A percentile compares a stretch with the other conserved stretches of the same genome.
These are phyloP conservation scores for Colletotrichum cereale DNA, from an alignment of 2,329 filamentous ascomycete species.

Conservation along the genomic window DNA sequence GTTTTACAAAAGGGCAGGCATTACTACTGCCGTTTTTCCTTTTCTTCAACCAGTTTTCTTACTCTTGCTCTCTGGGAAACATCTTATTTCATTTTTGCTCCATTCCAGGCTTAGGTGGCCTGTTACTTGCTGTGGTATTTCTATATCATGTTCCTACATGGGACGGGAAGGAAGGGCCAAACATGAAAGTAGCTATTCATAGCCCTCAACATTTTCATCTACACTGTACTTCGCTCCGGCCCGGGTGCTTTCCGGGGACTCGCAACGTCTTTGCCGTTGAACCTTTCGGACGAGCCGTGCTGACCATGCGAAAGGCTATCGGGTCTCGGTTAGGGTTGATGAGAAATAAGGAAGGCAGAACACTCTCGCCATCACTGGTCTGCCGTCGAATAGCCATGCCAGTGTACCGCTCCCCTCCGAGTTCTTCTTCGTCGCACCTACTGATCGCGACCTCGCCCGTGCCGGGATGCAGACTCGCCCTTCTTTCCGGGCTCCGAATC, in stretches of 20 bases:
- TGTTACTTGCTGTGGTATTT: conserved; percentile 3
- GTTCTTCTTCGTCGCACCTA: too few species aligned
- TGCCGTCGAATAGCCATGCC: too few species aligned
- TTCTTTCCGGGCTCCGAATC: not conserved
- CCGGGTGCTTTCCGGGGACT: not conserved
- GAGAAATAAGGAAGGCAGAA: too few species aligned
- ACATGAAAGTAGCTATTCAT: not conserved
- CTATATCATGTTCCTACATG: not conserved
- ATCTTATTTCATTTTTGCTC: not conserved
- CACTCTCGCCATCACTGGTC: too few species aligned
- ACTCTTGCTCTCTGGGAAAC: conserved; percentile 17
- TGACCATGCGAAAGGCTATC: not conserved
- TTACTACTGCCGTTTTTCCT: conserved; percentile 11
- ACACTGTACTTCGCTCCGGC: not conserved
- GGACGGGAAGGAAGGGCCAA: not conserved
- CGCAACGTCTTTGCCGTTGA: not conserved
- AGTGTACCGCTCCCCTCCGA: too few species aligned
- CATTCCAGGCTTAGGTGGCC: not conserved
- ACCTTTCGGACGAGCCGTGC: not conserved
- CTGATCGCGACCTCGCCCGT: not conserved
- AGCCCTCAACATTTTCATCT: not conserved
- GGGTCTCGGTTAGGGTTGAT: too few species aligned
- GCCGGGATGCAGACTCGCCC: not conserved
- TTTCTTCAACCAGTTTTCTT: conserved; percentile 16
- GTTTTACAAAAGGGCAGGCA: conserved; percentile 7